phyloP scores from a whole-genome alignment of 2,329 filamentous ascomycete genomes.

The Trichoderma sp. region DNA sequence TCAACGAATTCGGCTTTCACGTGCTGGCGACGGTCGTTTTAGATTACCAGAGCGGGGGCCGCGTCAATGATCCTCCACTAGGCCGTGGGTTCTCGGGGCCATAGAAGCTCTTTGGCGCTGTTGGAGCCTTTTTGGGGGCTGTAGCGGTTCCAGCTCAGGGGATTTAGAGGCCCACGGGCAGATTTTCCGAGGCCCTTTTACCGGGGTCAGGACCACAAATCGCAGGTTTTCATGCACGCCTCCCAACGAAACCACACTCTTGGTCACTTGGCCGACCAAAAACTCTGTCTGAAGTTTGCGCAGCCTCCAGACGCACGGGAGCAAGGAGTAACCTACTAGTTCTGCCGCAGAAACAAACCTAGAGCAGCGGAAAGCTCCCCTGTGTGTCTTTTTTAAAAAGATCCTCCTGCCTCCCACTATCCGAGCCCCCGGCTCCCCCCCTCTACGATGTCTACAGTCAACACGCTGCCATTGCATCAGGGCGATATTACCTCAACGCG shows the following conservation, averaged over 20 bases:
- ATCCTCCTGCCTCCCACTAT: conserved; percentile 21
- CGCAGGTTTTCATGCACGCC: conserved; percentile 28
- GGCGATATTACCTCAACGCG: conserved; percentile 34
- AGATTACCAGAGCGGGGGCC: conserved; percentile 19
- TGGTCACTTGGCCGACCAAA: conserved; percentile 26
- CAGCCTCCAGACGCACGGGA: conserved; percentile 24
- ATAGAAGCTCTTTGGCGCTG: conserved; percentile 18
- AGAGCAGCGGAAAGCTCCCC: conserved; percentile 3
- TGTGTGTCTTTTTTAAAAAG: conserved; percentile 10
- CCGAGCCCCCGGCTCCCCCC: conserved; percentile 26
- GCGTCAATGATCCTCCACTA: conserved; percentile 20
- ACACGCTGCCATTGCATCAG: conserved; percentile 42
- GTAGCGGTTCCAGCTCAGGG: conserved; percentile 28
- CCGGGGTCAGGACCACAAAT: conserved; percentile 25
- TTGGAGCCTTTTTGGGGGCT: conserved; percentile 18
- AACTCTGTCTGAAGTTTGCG: conserved; percentile 27
- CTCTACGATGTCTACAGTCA: conserved; percentile 37
- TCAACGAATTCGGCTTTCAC: conserved; percentile 28
- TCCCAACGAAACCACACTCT: conserved; percentile 29
- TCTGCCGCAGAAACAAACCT: conserved; percentile 21
- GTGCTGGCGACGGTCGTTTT: conserved; percentile 14
- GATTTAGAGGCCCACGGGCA: conserved; percentile 27
- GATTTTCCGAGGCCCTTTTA: conserved; percentile 28
- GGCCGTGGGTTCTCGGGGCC: not conserved
- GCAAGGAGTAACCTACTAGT: conserved; percentile 27